A percentile compares a stretch with the other conserved stretches of the same genome.
Evolutionary conservation across 441 rosid species (phyloP).

Genomic region (Cnidoscolus chayamansa): DNA sequence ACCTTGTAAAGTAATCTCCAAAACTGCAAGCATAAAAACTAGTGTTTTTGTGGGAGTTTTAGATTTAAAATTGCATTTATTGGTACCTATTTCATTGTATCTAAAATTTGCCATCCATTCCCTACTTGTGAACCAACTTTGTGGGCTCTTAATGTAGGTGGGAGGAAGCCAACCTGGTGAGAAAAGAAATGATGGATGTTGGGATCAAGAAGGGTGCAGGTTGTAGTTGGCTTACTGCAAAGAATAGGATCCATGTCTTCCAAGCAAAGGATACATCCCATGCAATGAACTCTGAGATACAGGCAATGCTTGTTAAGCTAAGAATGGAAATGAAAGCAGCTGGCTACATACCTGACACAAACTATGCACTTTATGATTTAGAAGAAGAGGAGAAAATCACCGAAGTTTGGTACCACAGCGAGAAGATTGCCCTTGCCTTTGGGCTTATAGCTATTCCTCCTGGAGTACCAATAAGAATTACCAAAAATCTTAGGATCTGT

Average conservation of each 20-base stretch:
- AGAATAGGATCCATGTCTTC: slow-evolving; percentile 64
- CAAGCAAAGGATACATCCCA: slow-evolving; percentile 86
- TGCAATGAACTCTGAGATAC: slow-evolving; percentile 58
- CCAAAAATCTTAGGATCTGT: slow-evolving; percentile 83
- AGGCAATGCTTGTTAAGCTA: slow-evolving; percentile 48
- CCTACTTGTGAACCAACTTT: slow-evolving; percentile 7
- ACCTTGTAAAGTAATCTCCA: not conserved
- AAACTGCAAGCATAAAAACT: not conserved
- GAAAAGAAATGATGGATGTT: slow-evolving; percentile 64
- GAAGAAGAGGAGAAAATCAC: slow-evolving; percentile 84
- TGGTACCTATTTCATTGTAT: not conserved
- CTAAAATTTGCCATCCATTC: not conserved
- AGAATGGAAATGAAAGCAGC: slow-evolving; percentile 56
- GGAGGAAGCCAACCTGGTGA: slow-evolving; percentile 71
- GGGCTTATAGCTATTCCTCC: slow-evolving; percentile 60
- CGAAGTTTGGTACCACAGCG: slow-evolving; percentile 77
- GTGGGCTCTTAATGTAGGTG: slow-evolving; percentile 46
- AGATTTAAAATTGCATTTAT: not conserved
- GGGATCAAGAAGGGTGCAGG: slow-evolving; percentile 82
- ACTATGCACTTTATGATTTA: slow-evolving; percentile 62
- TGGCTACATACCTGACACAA: slow-evolving; percentile 63
- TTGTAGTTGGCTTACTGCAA: slow-evolving; percentile 76
- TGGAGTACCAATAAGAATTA: slow-evolving; percentile 70
- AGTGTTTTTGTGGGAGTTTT: not conserved
- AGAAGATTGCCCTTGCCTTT: slow-evolving; percentile 84